Conservation (phyloP, 2,329 filamentous ascomycete species). For the Epichloe scottii region DNA sequence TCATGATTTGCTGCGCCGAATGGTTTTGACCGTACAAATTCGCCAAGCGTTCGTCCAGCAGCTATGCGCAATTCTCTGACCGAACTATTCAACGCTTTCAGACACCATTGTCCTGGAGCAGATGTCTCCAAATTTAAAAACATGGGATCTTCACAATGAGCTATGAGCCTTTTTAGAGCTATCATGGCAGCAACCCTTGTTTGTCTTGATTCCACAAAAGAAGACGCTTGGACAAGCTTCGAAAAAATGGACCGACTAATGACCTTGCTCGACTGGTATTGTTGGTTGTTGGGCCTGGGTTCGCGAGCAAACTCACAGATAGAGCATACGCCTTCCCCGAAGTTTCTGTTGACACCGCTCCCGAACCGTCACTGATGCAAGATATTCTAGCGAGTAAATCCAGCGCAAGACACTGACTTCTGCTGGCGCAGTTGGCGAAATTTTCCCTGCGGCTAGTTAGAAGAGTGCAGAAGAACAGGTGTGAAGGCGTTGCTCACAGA, state of each 20-base stretch:
- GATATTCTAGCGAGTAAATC: constrained; percentile 41
- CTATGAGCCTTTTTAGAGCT: constrained; percentile 54
- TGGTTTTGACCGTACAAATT: constrained; percentile 41
- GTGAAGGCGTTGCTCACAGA: constrained; percentile 28
- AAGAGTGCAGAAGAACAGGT: neutral
- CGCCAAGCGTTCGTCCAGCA: constrained; percentile 54
- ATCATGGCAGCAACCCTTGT: constrained; percentile 60
- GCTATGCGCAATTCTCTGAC: constrained; percentile 73
- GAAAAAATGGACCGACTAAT: constrained; percentile 31
- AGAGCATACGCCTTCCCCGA: constrained; percentile 8
- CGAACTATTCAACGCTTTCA: constrained; percentile 72
- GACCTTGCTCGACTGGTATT: constrained; percentile 16
- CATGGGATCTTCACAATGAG: constrained; percentile 47
- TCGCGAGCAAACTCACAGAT: constrained; percentile 13
- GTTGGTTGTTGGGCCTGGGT: neutral
- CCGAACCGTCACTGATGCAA: constrained; percentile 14
- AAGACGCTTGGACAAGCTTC: constrained; percentile 30
- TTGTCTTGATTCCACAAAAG: constrained; percentile 41
- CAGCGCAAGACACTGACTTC: constrained; percentile 38
- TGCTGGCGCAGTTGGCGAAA: constrained; percentile 35
- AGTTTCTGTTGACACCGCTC: neutral
- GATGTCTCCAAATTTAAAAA: constrained; percentile 58
- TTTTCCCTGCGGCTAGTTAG: constrained; percentile 18
- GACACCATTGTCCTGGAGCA: constrained; percentile 62
- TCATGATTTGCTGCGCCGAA: constrained; percentile 2